Percentiles rank a stretch among this genome's conserved stretches.
Conservation (phyloP, 2,329 filamentous ascomycete species). For the Epichloe sp. region DNA sequence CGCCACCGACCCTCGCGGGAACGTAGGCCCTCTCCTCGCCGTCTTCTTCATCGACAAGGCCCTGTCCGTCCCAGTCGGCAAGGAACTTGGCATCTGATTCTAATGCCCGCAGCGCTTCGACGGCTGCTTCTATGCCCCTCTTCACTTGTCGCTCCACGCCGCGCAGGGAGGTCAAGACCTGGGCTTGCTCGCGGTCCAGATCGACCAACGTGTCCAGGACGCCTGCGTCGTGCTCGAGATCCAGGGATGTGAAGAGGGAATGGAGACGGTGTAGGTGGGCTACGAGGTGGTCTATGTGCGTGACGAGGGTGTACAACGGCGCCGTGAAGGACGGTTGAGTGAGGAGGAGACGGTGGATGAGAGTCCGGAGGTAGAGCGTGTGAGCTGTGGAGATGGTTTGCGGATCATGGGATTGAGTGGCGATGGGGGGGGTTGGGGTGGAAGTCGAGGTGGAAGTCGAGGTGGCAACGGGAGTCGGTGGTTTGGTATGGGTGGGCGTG, state of each 20-base stretch:
- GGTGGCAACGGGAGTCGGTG: neutral
- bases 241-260: conserved; percentile 60
- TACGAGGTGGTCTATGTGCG: conserved; percentile 69
- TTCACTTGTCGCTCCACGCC: conserved; percentile 53
- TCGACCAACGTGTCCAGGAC: conserved; percentile 65
- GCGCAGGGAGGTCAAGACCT: conserved; percentile 51
- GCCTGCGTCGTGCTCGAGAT: conserved; percentile 71
- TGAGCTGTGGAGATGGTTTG: conserved; percentile 75
- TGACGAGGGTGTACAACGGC: conserved; percentile 51
- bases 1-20: conserved; percentile 60
- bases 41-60: conserved; percentile 26
- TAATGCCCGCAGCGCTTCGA: conserved; percentile 36
- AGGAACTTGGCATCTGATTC: conserved; percentile 32
- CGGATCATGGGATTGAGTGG: conserved; percentile 50
- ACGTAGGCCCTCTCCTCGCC: conserved; percentile 38
- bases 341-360: conserved; percentile 55
- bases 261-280: conserved; percentile 66
- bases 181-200: conserved; percentile 57
- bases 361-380: conserved; percentile 56
- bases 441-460: neutral
- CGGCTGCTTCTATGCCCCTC: conserved; percentile 52
- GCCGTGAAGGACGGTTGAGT: conserved; percentile 50
- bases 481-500: neutral
- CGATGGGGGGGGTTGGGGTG: neutral
- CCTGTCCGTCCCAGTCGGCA: conserved; percentile 28